Evolutionary conservation across 108 stramenopile genomes (phyloP).

Genomic region (Cyclotella cryptica): DNA sequence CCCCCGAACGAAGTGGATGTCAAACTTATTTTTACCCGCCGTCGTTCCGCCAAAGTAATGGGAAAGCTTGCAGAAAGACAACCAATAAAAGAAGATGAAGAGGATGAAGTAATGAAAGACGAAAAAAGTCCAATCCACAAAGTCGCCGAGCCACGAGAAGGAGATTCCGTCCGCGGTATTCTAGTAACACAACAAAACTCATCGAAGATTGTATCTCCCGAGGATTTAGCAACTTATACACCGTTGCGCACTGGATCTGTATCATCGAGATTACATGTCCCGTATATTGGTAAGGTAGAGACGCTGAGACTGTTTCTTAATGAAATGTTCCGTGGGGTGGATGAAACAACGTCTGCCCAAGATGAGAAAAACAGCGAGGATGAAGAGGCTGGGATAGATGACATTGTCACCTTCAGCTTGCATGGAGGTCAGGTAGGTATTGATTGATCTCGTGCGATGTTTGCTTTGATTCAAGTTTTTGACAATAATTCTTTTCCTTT

Average conservation of each 20-base stretch:
- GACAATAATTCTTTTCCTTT: not conserved
- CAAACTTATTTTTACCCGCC: constrained; percentile 85
- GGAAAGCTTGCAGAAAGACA: constrained; percentile 72
- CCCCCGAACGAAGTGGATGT: constrained; percentile 89
- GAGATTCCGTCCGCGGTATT: constrained; percentile 78
- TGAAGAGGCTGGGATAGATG: constrained; percentile 43
- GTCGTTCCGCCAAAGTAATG: constrained; percentile 91
- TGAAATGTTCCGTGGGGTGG: constrained; percentile 85
- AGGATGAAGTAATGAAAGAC: constrained; percentile 37
- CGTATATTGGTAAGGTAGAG: constrained; percentile 77
- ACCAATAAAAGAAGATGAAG: constrained; percentile 35
- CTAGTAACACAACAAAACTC: constrained; percentile 89
- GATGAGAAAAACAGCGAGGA: not conserved
- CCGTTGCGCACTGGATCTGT: constrained; percentile 89
- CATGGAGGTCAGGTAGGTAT: constrained; percentile 64
- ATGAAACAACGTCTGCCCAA: constrained; percentile 42
- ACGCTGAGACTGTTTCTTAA: constrained; percentile 79
- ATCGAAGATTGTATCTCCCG: constrained; percentile 83
- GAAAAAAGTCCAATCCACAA: constrained; percentile 2
- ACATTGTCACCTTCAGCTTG: constrained; percentile 61
- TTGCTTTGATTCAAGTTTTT: no score
- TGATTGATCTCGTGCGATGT: not conserved
- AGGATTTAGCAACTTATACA: constrained; percentile 89
- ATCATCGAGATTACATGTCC: constrained; percentile 86
- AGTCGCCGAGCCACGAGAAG: constrained; percentile 58